These are phyloP conservation scores for Heritiera littoralis DNA, from an alignment of 345 rosid species.

Conservation along the genomic window DNA sequence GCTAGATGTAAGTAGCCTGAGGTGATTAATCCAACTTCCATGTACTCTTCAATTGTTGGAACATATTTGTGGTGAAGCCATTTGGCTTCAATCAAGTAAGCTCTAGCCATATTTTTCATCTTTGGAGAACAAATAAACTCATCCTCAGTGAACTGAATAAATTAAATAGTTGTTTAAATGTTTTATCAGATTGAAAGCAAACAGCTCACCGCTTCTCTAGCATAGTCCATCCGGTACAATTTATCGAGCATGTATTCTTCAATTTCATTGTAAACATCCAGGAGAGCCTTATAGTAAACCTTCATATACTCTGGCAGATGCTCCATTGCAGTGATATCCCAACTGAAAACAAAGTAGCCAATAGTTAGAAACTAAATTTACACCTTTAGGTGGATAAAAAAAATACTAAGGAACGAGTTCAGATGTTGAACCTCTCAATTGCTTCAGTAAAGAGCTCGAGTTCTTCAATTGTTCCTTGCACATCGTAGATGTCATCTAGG, in stretches of 20 bases:
- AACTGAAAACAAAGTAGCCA: constrained; percentile 24
- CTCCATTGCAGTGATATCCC: constrained; percentile 28
- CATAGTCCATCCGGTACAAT: not conserved
- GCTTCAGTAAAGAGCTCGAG: constrained; percentile 39
- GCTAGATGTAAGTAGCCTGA: no score
- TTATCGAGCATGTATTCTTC: constrained; percentile 18
- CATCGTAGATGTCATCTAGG: constrained; percentile 47
- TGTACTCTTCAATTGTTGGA: no score
- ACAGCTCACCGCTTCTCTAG: no score
- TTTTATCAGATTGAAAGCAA: no score
- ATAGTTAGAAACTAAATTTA: not conserved
- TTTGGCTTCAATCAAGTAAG: constrained; percentile 30
- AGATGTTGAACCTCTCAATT: constrained; percentile 31
- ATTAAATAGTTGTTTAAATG: no score
- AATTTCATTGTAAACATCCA: constrained; percentile 33
- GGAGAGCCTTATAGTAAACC: constrained; percentile 28
- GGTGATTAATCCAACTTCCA: no score
- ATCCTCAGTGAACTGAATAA: no score
- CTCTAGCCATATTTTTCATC: constrained; percentile 26
- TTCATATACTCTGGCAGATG: constrained; percentile 41
- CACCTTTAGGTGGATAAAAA: not conserved
- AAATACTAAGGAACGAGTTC: not conserved
- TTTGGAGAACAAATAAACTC: not conserved
- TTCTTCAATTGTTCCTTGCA: constrained; percentile 45
- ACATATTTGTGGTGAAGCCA: constrained; percentile 26